Base-by-base conservation (phyloP, 352 stramenopile genomes). In the Phytophthora sansomeana region DNA sequence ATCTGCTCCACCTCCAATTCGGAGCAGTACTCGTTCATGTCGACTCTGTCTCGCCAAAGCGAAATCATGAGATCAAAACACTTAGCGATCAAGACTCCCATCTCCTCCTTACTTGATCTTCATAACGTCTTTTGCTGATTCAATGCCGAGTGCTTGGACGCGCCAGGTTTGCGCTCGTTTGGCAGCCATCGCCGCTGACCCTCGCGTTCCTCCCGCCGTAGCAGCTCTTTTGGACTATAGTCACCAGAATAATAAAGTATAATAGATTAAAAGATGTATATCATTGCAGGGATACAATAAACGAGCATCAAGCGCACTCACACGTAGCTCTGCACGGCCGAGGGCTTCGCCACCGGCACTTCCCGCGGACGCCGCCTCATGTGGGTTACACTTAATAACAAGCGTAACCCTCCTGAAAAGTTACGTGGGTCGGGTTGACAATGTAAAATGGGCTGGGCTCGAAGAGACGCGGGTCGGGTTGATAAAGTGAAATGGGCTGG, bases 341-440 rank as follows among this genome's bases (percentile, higher is more conserved):
- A 93, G 14, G 84, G 84, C 42, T 80, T 89, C 36, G 65, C 52
- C 38, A 87, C 61, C 0, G 84, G 84, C 49, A 93, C 65, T 53
- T 93, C 82, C 2, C 82, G 78, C 5, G 82, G 84, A 52, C 63
- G 29, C 17, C 39, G 63, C 48, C 30, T 67, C 63, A 71, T 71
- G 7, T 16, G 32, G 9, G 32, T 38, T 38, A 38, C 32, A 13
- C 32, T 38, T n/a, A n/a, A n/a, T n/a, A n/a, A n/a, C n/a, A n/a
- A n/a, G 32, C 3, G 32, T 38, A 38, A 24, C 21, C 21, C 21
- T 24, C 21, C 21, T 24, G 21, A 39, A n/a, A n/a, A 14, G 33
- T 39, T 39, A n/a, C 33, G 10, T 4, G 21, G 21, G 21, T 24
- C 21, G 21, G 21, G 21, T 24, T 3, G 21, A 3, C 21, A 24